Evolutionary conservation across 208 protist species (phyloP).

Genomic region (Acanthamoeba pearcei): DNA sequence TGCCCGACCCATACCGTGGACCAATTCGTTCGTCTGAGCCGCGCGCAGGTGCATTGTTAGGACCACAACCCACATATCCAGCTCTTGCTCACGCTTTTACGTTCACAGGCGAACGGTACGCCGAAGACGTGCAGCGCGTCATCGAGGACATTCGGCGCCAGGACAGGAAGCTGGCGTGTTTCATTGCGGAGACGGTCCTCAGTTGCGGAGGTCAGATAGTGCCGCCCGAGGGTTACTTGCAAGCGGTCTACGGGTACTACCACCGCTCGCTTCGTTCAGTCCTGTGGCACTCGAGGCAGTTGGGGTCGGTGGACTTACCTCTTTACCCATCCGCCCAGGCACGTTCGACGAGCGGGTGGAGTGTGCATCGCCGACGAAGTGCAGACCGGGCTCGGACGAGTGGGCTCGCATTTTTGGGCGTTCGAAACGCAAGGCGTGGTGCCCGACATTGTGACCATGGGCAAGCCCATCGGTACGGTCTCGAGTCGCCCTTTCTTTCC

Average conservation of each 20-base stretch:
- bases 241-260: conserved; percentile 40
- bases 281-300: no score
- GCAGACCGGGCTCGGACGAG: conserved; percentile 70
- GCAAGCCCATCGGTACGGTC: conserved; percentile 66
- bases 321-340: not conserved
- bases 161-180: conserved; percentile 39
- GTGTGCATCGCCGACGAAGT: conserved; percentile 79
- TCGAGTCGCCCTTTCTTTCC: not conserved
- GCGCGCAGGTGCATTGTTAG: not conserved
- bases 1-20: conserved; percentile 37
- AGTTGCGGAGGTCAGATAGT: conserved; percentile 69
- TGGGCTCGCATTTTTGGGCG: conserved; percentile 30
- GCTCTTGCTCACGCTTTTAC: not conserved
- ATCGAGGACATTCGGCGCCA: not conserved
- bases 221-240: conserved; percentile 71
- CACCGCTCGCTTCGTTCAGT: no score
- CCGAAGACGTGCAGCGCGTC: not conserved
- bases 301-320: not conserved
- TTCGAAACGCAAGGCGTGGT: conserved; percentile 72
- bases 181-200: conserved; percentile 33
- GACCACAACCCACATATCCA: no score
- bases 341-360: conserved; percentile 32
- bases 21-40: not conserved
- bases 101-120: conserved; percentile 38
- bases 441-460: conserved; percentile 75